Evolutionary conservation across 805 yeast genomes (phyloP).

Genomic region (Kodamaea hsintzibuensis): DNA sequence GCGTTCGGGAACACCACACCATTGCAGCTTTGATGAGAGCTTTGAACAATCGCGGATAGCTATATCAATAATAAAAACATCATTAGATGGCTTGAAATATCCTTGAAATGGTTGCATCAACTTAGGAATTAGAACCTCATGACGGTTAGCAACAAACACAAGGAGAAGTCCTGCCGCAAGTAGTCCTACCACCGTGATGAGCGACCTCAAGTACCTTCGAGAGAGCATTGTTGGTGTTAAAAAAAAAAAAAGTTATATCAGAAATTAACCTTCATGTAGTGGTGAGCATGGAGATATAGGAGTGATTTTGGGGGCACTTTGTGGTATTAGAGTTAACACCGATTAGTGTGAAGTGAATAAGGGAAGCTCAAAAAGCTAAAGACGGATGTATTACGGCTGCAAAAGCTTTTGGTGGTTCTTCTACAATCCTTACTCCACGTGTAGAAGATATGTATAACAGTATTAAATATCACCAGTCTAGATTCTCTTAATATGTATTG

Average conservation of each 20-base stretch:
- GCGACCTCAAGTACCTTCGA: background rate
- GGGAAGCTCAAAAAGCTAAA: too few relatives aligned
- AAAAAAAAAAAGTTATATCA: background rate
- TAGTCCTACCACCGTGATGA: background rate
- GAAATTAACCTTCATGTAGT: too few relatives aligned
- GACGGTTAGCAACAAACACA: conserved; percentile 33
- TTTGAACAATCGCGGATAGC: conserved; percentile 35
- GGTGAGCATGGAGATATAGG: background rate
- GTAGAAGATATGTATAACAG: too few relatives aligned
- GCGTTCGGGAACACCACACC: conserved; percentile 30
- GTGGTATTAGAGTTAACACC: too few relatives aligned
- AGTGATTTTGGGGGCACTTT: too few relatives aligned
- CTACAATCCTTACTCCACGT: too few relatives aligned
- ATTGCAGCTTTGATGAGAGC: conserved; percentile 19
- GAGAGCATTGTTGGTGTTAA: background rate
- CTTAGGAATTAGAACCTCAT: conserved; percentile 37
- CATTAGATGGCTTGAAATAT: conserved; percentile 43
- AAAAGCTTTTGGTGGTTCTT: too few relatives aligned
- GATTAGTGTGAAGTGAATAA: too few relatives aligned
- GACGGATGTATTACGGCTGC: too few relatives aligned
- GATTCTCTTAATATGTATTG: too few relatives aligned
- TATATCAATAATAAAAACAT: conserved; percentile 41
- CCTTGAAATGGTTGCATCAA: conserved; percentile 18
- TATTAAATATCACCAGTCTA: too few relatives aligned
- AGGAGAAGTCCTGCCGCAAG: background rate